Base-by-base conservation (phyloP, 495 filamentous ascomycete genomes). In the Xylaria intraflava region DNA sequence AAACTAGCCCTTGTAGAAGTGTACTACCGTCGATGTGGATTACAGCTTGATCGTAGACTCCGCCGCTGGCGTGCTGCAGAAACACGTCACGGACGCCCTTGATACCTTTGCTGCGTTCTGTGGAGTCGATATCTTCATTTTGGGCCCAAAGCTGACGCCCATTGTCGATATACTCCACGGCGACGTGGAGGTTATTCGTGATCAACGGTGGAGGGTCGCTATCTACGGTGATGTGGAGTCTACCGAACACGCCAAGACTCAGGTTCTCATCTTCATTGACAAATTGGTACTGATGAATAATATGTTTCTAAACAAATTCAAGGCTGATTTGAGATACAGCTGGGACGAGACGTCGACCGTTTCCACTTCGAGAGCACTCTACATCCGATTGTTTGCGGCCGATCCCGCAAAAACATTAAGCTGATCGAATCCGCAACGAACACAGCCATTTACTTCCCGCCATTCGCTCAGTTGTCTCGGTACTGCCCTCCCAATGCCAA, bases 191-290 rank as follows among this genome's bases (percentile, higher is more conserved):
- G 62, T 76, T 51, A 72, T 69, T 39, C 61, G 69, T 60, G 89
- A 95, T 62, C 83, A 90, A 59, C 81, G 93, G 50, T 85, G 95
- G 69, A 84, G 91, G 53, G 85, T 96, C 49, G 87, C 86, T 49
- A 94, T 98, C 57, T 97, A 92, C 61, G 94, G 94, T 30, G 93
- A 97, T 68, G 83, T 90, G 75, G 86, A 97, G 71, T 95, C 88
- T 65, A 84, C 88, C 8, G 93, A 98, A 71, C 90, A 96, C 72
- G 94, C 94, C 53, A 97, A 97, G 79, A 96, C 90, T 1, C 78
- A 92, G 55, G 83, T 96, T 27, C 78, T 98, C 64, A 92, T 97
- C 71, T 89, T 96, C 78, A 96, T 98, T 64, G 93, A 98, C 66
- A 86, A 91, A 75, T 83, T 97, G 73, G 91, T 97, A 81, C 61